A percentile compares a stretch with the other conserved stretches of the same genome.
phyloP scores from a whole-genome alignment of 306 rosid genomes.

The Arachis hypogaea region DNA sequence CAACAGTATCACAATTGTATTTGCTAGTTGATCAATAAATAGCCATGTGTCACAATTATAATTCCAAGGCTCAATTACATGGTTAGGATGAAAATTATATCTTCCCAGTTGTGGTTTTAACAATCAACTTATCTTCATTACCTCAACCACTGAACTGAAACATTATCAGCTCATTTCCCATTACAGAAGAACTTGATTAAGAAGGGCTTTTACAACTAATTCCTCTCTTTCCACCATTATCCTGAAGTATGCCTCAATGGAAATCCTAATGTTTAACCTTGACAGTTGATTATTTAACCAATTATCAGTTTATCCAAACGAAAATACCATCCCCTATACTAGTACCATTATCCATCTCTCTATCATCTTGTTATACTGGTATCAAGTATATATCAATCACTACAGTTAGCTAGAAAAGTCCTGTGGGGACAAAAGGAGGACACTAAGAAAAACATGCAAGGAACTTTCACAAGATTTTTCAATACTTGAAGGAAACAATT shows the following conservation, averaged over 20 bases:
- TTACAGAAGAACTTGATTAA: neutral
- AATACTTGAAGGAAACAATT: neutral
- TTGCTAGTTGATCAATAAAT: neutral
- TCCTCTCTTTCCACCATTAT: neutral
- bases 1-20: slow-evolving; percentile 1
- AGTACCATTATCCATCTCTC: neutral
- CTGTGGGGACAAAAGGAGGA: slow-evolving; percentile 2
- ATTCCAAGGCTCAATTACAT: neutral
- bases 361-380: neutral
- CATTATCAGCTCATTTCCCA: neutral
- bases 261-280: slow-evolving; percentile 4
- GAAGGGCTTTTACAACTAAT: neutral
- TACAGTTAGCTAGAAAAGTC: neutral
- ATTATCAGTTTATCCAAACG: neutral
- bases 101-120: neutral
- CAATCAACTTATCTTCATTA: slow-evolving; percentile 2
- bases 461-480: slow-evolving; percentile 14
- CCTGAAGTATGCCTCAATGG: neutral
- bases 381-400: neutral
- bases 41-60: no score
- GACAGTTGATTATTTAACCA: neutral
- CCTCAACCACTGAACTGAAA: neutral
- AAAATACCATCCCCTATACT: neutral
- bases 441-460: slow-evolving; percentile 6
- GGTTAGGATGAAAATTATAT: neutral